Evolutionary conservation across 129 eudicot species (phyloP).

Genomic region (Silybum marianum): DNA sequence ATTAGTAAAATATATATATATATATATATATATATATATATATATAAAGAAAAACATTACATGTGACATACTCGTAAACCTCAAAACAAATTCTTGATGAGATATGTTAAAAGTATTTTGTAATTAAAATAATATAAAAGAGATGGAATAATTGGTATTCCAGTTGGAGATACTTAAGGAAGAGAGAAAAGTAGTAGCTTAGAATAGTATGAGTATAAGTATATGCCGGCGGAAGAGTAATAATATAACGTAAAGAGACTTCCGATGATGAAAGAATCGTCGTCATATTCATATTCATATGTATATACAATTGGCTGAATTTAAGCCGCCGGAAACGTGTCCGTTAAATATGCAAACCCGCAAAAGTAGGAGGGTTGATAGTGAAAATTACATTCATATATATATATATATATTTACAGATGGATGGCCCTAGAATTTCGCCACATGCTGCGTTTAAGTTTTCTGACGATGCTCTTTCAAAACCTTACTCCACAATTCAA

Average conservation of each 20-base stretch:
- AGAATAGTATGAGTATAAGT: slow-evolving; percentile 10
- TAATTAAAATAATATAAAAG: too few relatives aligned
- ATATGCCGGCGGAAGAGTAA: slow-evolving; percentile 14
- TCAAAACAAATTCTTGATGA: too few relatives aligned
- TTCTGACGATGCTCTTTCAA: slow-evolving; percentile 25
- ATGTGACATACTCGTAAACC: too few relatives aligned
- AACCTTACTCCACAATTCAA: slow-evolving; percentile 39
- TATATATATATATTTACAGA: slow-evolving; percentile 17
- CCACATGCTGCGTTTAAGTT: slow-evolving; percentile 40
- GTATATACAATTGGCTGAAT: background rate
- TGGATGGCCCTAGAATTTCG: slow-evolving; percentile 34
- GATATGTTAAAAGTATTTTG: too few relatives aligned
- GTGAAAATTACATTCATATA: slow-evolving; percentile 6
- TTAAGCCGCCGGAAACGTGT: slow-evolving; percentile 40
- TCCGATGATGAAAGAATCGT: slow-evolving; percentile 28
- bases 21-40: too few relatives aligned
- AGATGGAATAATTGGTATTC: slow-evolving; percentile 17
- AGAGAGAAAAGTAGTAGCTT: slow-evolving; percentile 32
- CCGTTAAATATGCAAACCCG: slow-evolving; percentile 37
- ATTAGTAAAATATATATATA: too few relatives aligned
- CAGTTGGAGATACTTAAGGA: slow-evolving; percentile 30
- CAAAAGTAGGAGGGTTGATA: slow-evolving; percentile 16
- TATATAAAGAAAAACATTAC: too few relatives aligned
- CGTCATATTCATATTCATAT: background rate
- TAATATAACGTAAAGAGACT: slow-evolving; percentile 22